phyloP scores from a whole-genome alignment of 495 filamentous ascomycete genomes.

The Penicillium coprophilum region DNA sequence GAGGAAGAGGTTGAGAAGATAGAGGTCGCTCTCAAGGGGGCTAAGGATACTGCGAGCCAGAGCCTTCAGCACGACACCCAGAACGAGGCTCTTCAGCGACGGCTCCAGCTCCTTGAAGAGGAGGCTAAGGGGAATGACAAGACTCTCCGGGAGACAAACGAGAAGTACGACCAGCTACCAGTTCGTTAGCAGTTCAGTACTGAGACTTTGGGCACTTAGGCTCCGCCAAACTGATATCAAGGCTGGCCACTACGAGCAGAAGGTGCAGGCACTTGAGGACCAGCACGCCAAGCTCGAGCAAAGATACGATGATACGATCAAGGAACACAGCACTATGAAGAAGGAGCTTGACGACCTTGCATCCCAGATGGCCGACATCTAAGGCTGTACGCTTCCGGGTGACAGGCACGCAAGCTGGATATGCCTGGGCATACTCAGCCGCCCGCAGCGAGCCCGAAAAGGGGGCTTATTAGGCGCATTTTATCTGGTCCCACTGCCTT shows the following conservation, averaged over 20 bases:
- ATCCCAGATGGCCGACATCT: constrained; percentile 87
- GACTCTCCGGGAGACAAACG: constrained; percentile 92
- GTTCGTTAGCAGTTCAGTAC: neutral
- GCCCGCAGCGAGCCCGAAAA: too few species aligned
- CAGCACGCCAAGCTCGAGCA: constrained; percentile 88
- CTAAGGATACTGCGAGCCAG: constrained; percentile 74
- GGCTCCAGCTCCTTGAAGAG: constrained; percentile 92
- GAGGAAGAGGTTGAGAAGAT: constrained; percentile 88
- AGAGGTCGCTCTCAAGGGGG: constrained; percentile 69
- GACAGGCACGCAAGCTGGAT: too few species aligned
- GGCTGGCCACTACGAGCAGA: constrained; percentile 98
- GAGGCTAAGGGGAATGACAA: constrained; percentile 94
- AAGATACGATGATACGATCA: constrained; percentile 94
- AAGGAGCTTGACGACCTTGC: constrained; percentile 91
- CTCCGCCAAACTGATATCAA: constrained; percentile 98
- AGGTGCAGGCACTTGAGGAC: constrained; percentile 92
- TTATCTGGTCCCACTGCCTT: too few species aligned
- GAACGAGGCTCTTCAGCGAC: constrained; percentile 85
- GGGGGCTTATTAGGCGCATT: too few species aligned
- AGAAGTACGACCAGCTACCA: constrained; percentile 69
- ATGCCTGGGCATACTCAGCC: too few species aligned
- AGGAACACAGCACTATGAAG: constrained; percentile 78
- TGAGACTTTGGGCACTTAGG: constrained; percentile 50
- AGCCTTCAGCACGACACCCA: constrained; percentile 73
- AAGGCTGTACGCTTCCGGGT: too few species aligned